These are phyloP conservation scores for Secale cereale DNA, from an alignment of 176 grass and related monocot genomes.

Conservation along the genomic window DNA sequence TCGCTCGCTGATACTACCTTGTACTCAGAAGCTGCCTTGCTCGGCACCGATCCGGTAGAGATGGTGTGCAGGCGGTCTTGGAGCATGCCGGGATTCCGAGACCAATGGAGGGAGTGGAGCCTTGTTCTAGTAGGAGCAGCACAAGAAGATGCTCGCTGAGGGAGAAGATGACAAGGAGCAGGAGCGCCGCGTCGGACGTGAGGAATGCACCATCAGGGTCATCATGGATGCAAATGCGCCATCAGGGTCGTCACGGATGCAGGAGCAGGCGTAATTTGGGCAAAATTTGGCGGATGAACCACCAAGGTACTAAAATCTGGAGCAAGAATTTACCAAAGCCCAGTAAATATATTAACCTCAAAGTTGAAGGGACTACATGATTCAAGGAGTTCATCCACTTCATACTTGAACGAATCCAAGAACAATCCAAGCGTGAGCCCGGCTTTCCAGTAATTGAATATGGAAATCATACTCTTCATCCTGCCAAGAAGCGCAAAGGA, in stretches of 20 bases:
- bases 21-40: slow-evolving; percentile 29
- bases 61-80: slow-evolving; percentile 26
- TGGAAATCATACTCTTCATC: slow-evolving; percentile 52
- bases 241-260: too few relatives aligned
- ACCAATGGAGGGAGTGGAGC: slow-evolving; percentile 50
- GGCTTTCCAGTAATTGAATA: slow-evolving; percentile 99
- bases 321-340: slow-evolving; percentile 41
- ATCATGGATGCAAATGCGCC: slow-evolving; percentile 9
- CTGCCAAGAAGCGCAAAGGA: slow-evolving; percentile 55
- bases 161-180: slow-evolving; percentile 80
- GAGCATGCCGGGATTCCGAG: slow-evolving; percentile 13
- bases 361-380: slow-evolving; percentile 68
- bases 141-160: slow-evolving; percentile 77
- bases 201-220: slow-evolving; percentile 22
- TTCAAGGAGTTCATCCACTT: slow-evolving; percentile 54
- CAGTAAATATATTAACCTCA: slow-evolving; percentile 58
- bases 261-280: slow-evolving; percentile 25
- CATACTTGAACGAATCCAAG: slow-evolving; percentile 90
- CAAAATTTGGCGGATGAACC: neutral
- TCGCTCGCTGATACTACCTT: slow-evolving; percentile 34
- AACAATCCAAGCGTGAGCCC: slow-evolving; percentile 86
- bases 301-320: neutral
- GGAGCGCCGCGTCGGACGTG: slow-evolving; percentile 54
- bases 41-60: slow-evolving; percentile 11
- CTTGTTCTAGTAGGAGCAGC: slow-evolving; percentile 98